phyloP scores from a whole-genome alignment of 2,329 filamentous ascomycete species.

The Fusarium sambucinum region DNA sequence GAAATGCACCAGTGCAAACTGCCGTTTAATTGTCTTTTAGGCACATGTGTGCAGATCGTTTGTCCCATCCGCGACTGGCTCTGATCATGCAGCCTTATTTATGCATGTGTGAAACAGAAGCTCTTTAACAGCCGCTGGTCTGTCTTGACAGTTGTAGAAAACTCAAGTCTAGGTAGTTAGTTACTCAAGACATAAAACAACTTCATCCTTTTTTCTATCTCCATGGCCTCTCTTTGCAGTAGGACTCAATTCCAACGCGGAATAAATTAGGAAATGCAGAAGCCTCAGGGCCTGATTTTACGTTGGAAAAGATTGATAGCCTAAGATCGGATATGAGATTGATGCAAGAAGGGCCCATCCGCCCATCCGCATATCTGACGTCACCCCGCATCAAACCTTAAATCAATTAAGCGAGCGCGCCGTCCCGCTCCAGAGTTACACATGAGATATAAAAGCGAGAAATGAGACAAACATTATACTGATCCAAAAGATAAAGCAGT shows the following conservation, averaged over 20 bases:
- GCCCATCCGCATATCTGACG: not conserved
- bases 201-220: not conserved
- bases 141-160: not conserved
- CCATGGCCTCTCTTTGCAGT: too few relatives aligned
- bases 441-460: not conserved
- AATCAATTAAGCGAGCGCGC: slow-evolving; percentile 9
- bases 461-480: not conserved
- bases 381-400: slow-evolving; percentile 25
- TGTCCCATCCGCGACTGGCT: not conserved
- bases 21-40: not conserved
- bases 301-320: too few relatives aligned
- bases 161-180: not conserved
- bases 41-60: not conserved
- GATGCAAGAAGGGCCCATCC: not conserved
- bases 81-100: not conserved
- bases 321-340: too few relatives aligned
- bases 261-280: too few relatives aligned
- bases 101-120: not conserved
- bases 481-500: too few relatives aligned
- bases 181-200: not conserved
- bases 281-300: too few relatives aligned
- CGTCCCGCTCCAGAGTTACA: slow-evolving; percentile 1
- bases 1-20: not conserved
- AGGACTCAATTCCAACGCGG: too few relatives aligned
- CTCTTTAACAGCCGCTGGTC: not conserved